Evolutionary conservation across 73 alveolate genomes (phyloP), one percentile per base, ranked within the genome.

Genomic region (Stentor coeruleus): DNA sequence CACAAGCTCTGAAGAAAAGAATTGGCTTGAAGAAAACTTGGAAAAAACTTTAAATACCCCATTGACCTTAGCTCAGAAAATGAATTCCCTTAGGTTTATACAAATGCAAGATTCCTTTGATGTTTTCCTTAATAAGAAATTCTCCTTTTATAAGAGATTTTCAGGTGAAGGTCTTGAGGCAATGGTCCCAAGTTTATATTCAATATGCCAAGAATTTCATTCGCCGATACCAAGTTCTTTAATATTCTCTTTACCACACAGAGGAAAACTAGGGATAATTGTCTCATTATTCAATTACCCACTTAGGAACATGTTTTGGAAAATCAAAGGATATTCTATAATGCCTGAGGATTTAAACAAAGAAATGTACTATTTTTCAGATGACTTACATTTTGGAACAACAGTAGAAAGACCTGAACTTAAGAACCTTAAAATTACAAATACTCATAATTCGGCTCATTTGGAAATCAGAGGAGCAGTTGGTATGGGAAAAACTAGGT

Each of bases 161-260:
- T 87, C 93, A 14, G 88, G 96, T 33, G 93, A 90, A 75, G 96
- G 96, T 2, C 39, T 87, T 73, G 96, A 90, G 58, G 84, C 96
- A 0, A 37, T 90, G 11, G 59, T 85, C 6, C 76, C 87, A 3
- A 85, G 93, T 30, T 26, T 90, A 6, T 85, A 90, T 74, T 35
- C 93, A 11, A 20, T 86, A n/a, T n/a, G n/a, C n/a, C n/a, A n/a
- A n/a, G n/a, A n/a, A n/a, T n/a, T n/a, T n/a, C n/a, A n/a, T n/a
- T n/a, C n/a, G n/a, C n/a, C n/a, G n/a, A n/a, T n/a, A n/a, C 39
- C 57, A 38, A n/a, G n/a, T n/a, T 79, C 35, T 82, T 72, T 28
- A 79, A 89, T 89, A 89, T 85, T 15, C 89, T 89, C 3, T 33
- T 89, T 89, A 89, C 89, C 89, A 4, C 95, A 89, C 76, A 85